Percentiles rank a stretch among this genome's conserved stretches.
Conservation (phyloP, 2,329 filamentous ascomycete genomes). For the Alternaria sp. region DNA sequence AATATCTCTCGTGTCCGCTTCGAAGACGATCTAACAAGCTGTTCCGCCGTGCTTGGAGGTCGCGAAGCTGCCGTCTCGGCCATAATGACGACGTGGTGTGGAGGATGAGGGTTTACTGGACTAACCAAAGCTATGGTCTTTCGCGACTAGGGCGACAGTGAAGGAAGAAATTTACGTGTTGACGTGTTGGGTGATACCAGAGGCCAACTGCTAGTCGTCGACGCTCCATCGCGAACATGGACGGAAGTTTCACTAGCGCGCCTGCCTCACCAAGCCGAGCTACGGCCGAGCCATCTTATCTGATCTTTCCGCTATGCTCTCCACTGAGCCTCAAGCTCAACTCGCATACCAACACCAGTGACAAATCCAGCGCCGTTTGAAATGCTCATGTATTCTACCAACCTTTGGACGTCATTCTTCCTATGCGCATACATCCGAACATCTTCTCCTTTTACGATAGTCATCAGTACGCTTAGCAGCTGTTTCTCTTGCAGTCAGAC, state of each 20-base stretch:
- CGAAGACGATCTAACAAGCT: constrained; percentile 55
- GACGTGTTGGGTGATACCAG: constrained; percentile 6
- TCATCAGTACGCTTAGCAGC: background rate
- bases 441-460: background rate
- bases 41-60: constrained; percentile 34
- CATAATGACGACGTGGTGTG: constrained; percentile 22
- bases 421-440: background rate
- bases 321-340: background rate
- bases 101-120: background rate
- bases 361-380: no score
- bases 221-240: constrained; percentile 16
- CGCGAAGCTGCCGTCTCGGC: constrained; percentile 31
- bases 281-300: constrained; percentile 15
- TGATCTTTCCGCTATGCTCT: constrained; percentile 4
- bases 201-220: constrained; percentile 10
- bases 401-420: no score
- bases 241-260: constrained; percentile 26
- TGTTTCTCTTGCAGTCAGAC: background rate
- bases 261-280: constrained; percentile 8
- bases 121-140: background rate
- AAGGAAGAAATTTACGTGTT: constrained; percentile 4
- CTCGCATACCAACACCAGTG: background rate
- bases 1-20: constrained; percentile 65
- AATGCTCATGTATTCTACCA: no score
- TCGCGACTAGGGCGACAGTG: background rate